Evolutionary conservation across 2,329 filamentous ascomycete species (phyloP).

Genomic region (Penicillium aurantiogriseum): DNA sequence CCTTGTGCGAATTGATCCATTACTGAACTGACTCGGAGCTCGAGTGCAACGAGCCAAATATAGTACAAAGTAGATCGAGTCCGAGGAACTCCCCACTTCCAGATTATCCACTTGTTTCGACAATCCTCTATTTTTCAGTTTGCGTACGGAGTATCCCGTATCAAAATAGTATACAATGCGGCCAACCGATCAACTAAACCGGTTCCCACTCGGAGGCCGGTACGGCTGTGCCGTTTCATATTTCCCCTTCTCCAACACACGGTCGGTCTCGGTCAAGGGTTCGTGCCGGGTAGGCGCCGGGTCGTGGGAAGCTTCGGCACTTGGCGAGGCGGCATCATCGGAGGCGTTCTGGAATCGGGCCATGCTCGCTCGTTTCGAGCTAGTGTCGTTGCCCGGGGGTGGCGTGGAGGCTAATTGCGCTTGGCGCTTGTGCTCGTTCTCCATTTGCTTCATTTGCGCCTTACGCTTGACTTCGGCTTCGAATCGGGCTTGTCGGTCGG

Average conservation of each 20-base stretch:
- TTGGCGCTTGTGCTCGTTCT: slow-evolving; percentile 37
- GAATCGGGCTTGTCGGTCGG: slow-evolving; percentile 72
- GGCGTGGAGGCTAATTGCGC: slow-evolving; percentile 18
- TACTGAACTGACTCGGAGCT: background rate
- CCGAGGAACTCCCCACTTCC: background rate
- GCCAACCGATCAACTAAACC: slow-evolving; percentile 61
- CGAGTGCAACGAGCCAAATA: background rate
- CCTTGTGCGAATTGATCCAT: background rate
- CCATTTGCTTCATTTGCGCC: slow-evolving; percentile 36
- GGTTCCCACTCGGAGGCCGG: slow-evolving; percentile 76
- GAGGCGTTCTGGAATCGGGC: slow-evolving; percentile 28
- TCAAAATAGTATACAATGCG: slow-evolving; percentile 9
- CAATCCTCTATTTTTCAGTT: background rate
- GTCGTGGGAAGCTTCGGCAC: slow-evolving; percentile 70
- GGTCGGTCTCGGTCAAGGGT: slow-evolving; percentile 66
- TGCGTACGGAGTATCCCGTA: background rate
- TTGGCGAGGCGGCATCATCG: slow-evolving; percentile 62
- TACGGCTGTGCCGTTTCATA: slow-evolving; percentile 80
- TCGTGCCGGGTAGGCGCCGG: slow-evolving; percentile 84
- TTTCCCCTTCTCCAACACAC: slow-evolving; percentile 76
- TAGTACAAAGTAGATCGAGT: slow-evolving; percentile 1
- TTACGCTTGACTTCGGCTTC: slow-evolving; percentile 66
- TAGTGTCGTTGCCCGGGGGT: slow-evolving; percentile 28
- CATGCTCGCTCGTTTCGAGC: slow-evolving; percentile 37
- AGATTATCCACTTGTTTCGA: background rate